Evolutionary conservation across 805 yeast species (phyloP), one percentile per base, ranked within the genome.

Genomic region (Pichia exigua): DNA sequence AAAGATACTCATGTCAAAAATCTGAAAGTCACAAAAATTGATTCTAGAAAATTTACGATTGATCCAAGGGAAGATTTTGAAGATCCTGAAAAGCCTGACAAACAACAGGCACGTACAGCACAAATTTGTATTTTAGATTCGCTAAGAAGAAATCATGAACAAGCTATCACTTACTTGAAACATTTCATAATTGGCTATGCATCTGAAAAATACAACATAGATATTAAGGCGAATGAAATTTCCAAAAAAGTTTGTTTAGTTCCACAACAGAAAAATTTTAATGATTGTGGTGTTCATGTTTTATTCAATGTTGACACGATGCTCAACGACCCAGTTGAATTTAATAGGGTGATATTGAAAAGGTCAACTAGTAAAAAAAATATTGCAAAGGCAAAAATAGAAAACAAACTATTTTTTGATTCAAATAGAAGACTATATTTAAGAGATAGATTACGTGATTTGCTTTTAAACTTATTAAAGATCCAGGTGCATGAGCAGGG

Each of bases 211-310:
- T 75, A 79, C 57, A 68, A 67, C 0, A 55, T 83, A 11, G 73
- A 69, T 0, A 60, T 90, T 4, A 68, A 68, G 21, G 71, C 71
- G 13, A 65, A 68, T 6, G 74, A 71, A 43, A 77, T 91, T 22
- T 65, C 46, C 7, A 57, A 59, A 41, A 46, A 58, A 44, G 49
- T 50, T 11, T 57, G 63, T 22, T 62, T 71, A 6, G 94, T 89
- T 0, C 96, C 97, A 0, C 81, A 76, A 53, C 99, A 94, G 62
- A 81, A 82, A 30, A 94, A 94, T 64, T 82, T 83, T 68, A 87
- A 90, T 63, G 99, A 94, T 65, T 94, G 99, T 70, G 99, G 99
- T 1, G 80, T 94, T 21, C 97, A 87, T 68, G 87, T 92, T 2
- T 83, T 94, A 17, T 83, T 83, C 58, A 90, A 86, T 59, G 75